Conservation (phyloP, 345 rosid species). For the Trapa bicornis region DNA sequence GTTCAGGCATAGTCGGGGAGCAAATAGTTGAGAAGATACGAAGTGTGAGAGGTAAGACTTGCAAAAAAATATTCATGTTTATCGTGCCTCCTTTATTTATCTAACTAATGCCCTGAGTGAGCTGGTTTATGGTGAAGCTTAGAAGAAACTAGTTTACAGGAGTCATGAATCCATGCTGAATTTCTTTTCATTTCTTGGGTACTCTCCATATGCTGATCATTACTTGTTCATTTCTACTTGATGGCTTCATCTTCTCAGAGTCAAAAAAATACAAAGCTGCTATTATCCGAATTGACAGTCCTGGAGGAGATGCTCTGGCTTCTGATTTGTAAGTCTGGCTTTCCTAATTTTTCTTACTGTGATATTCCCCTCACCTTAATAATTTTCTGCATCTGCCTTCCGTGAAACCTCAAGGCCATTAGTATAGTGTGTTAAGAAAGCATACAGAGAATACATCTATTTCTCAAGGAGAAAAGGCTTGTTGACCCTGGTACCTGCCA, state of each 20-base stretch:
- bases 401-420: background rate
- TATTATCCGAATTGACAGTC: conserved; percentile 84
- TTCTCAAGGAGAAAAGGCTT: too few species aligned
- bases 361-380: background rate
- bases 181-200: background rate
- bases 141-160: background rate
- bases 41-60: conserved; percentile 54
- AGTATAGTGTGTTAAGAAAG: background rate
- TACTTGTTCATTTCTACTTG: conserved; percentile 5
- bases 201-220: background rate
- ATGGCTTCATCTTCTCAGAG: conserved; percentile 29
- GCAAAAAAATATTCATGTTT: background rate
- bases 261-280: conserved; percentile 75
- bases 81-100: background rate
- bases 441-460: background rate
- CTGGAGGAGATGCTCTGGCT: conserved; percentile 98
- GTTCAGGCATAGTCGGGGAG: conserved; percentile 66
- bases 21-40: conserved; percentile 81
- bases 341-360: background rate
- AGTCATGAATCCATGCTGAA: background rate
- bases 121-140: background rate
- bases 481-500: background rate
- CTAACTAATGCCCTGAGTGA: background rate
- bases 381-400: background rate
- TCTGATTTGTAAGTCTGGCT: conserved; percentile 83